phyloP scores from a whole-genome alignment of 1,284 basidiomycete genomes.

The Fomitopsis betulina region DNA sequence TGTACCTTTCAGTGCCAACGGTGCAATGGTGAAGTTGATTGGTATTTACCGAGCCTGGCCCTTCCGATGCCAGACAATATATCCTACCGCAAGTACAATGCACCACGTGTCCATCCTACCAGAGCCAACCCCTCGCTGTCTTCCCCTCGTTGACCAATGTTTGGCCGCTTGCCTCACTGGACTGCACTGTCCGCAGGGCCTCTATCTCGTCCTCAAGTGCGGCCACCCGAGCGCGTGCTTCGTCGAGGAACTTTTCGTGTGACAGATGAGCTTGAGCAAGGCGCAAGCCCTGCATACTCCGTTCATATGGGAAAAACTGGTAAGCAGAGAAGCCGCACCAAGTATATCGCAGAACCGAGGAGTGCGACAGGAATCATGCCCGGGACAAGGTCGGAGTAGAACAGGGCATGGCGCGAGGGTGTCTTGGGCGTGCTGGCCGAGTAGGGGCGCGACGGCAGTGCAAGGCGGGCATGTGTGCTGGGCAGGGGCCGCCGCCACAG shows the following conservation, averaged over 20 bases:
- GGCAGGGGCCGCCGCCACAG: not conserved
- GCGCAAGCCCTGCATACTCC: constrained; percentile 49
- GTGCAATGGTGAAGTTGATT: not conserved
- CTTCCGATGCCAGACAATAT: not conserved
- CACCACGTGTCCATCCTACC: not conserved
- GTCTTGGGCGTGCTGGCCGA: constrained; percentile 9
- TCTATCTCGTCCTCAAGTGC: constrained; percentile 60
- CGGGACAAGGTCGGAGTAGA: constrained; percentile 65
- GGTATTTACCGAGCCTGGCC: not conserved
- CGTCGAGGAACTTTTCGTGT: constrained; percentile 66
- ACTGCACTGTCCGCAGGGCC: constrained; percentile 23
- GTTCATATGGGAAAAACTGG: constrained; percentile 6
- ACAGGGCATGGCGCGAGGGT: constrained; percentile 51
- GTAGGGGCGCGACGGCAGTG: not conserved
- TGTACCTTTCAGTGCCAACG: not conserved
- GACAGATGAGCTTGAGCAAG: constrained; percentile 56
- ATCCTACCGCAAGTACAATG: not conserved
- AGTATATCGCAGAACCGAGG: constrained; percentile 71
- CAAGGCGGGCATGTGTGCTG: not conserved
- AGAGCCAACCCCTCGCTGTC: constrained; percentile 3
- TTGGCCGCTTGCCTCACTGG: not conserved
- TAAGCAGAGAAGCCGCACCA: constrained; percentile 40
- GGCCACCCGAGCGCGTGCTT: constrained; percentile 47
- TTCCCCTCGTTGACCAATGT: not conserved
- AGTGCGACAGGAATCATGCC: constrained; percentile 74